phyloP scores from a whole-genome alignment of 371 early-diverging fungal genomes.

The Haplosporangium sp. region DNA sequence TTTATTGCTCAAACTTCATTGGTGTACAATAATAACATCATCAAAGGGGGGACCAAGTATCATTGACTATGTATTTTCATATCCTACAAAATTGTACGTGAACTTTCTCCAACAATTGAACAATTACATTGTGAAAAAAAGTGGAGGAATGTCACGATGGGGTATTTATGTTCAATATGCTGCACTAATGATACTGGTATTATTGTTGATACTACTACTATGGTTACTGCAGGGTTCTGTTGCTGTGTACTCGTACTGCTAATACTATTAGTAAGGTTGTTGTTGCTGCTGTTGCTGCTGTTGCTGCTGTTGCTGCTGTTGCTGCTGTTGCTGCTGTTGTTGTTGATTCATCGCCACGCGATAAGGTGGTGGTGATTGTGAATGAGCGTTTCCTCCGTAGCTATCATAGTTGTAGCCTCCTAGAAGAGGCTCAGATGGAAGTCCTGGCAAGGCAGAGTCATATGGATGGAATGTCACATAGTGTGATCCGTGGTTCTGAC shows the following conservation, averaged over 20 bases:
- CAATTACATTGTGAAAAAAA: no score
- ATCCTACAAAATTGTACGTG: no score
- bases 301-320: constrained; percentile 15
- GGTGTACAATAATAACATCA: no score
- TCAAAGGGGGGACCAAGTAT: no score
- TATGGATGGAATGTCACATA: constrained; percentile 54
- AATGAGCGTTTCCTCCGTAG: constrained; percentile 13
- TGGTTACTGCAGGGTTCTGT: not conserved
- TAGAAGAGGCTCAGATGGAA: constrained; percentile 42
- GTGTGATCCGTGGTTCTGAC: constrained; percentile 35
- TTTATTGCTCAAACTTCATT: no score
- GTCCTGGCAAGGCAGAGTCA: constrained; percentile 30
- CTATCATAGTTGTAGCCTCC: constrained; percentile 19
- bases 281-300: constrained; percentile 6
- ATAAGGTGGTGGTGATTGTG: constrained; percentile 14
- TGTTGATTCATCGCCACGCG: not conserved
- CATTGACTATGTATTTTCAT: no score
- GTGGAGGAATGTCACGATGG: no score
- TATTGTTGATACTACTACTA: not conserved
- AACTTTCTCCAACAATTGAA: no score
- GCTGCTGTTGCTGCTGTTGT: not conserved
- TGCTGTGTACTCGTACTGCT: constrained; percentile 7
- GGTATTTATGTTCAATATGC: no score
- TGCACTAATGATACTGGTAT: no score
- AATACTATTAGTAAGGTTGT: not conserved